phyloP scores from a whole-genome alignment of 2,329 filamentous ascomycete genomes.

The Ophiostoma angusticollis region DNA sequence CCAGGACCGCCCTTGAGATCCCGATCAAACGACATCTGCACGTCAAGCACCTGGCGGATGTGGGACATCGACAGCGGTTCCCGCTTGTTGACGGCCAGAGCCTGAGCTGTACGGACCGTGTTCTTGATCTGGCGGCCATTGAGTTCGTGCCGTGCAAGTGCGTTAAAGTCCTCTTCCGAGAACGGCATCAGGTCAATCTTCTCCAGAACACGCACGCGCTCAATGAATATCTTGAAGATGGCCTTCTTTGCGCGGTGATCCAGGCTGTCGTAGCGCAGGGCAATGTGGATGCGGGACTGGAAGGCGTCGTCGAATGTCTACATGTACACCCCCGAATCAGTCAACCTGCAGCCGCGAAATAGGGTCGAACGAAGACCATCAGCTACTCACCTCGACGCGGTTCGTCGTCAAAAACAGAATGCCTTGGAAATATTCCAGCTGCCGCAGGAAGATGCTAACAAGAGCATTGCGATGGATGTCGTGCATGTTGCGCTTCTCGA shows the following conservation, averaged over 20 bases:
- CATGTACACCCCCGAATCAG: neutral
- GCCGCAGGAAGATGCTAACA: slow-evolving; percentile 66
- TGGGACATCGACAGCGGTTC: slow-evolving; percentile 64
- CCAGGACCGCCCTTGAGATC: slow-evolving; percentile 72
- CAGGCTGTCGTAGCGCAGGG: slow-evolving; percentile 66
- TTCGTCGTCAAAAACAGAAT: slow-evolving; percentile 87
- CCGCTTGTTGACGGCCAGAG: slow-evolving; percentile 63
- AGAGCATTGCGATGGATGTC: slow-evolving; percentile 37
- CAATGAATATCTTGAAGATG: slow-evolving; percentile 77
- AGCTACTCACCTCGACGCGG: slow-evolving; percentile 48
- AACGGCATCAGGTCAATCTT: slow-evolving; percentile 48
- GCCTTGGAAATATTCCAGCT: slow-evolving; percentile 85
- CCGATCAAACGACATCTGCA: slow-evolving; percentile 68
- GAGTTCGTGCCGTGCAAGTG: slow-evolving; percentile 52
- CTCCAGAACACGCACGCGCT: slow-evolving; percentile 54
- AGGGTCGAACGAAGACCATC: neutral
- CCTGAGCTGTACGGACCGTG: slow-evolving; percentile 69
- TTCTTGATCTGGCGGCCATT: slow-evolving; percentile 72
- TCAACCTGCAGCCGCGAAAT: too few species aligned
- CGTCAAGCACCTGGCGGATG: slow-evolving; percentile 70
- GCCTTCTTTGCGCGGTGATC: slow-evolving; percentile 58
- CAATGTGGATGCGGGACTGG: slow-evolving; percentile 76
- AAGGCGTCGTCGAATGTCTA: slow-evolving; percentile 74
- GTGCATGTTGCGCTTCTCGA: slow-evolving; percentile 31
- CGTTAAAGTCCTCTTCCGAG: slow-evolving; percentile 52